Evolutionary conservation across 192 early-diverging fungal genomes (phyloP), one percentile per base, ranked within the genome.

Genomic region (Mortierella alpina): DNA sequence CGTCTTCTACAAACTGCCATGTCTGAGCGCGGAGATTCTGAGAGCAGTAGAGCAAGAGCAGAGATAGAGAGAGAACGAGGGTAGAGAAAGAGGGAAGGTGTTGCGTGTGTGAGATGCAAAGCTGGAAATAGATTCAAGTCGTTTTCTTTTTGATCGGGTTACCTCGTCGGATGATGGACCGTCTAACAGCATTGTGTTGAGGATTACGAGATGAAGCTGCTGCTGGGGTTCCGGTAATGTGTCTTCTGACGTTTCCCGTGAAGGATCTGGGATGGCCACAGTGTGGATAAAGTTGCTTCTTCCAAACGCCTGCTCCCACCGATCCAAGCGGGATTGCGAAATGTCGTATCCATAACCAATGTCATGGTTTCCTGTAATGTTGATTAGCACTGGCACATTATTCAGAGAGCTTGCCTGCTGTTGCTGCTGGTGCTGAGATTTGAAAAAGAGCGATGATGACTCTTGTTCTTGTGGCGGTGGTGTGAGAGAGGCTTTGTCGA

Each of bases 301-400:
- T 0, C 90, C 90, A 85, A 91, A 91, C 52, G 74, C 87, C 20
- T 72, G 68, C 41, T 78, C 67, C 81, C 85, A 91, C 14, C 89
- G 87, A 67, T 79, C 74, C 40, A 89, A 64, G 44, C 87, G 85
- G 59, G 75, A 64, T 23, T 75, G 65, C 22, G 76, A 81, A 11
- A 89, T 90, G 52, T 92, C 90, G 47, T 75, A 74, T 58, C 86
- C 87, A 71, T 92, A 92, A 10, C 90, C 90, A 66, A 92, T 90
- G 60, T 92, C 90, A 63, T 92, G 90, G 79, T 92, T 92, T 1
- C 90, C 90, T 9, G 89, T 88, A 48, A 92, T 54, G 51, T 85
- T 88, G 52, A 86, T 70, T 40, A 89, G 70, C 42, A 72, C 58
- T 12, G 79, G 83, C 14, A 55, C 50, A 54, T 50, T 59, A 15